These are phyloP conservation scores for Zygosaccharomyces kombuchaensis DNA, from an alignment of 805 yeast species.

Conservation along the genomic window DNA sequence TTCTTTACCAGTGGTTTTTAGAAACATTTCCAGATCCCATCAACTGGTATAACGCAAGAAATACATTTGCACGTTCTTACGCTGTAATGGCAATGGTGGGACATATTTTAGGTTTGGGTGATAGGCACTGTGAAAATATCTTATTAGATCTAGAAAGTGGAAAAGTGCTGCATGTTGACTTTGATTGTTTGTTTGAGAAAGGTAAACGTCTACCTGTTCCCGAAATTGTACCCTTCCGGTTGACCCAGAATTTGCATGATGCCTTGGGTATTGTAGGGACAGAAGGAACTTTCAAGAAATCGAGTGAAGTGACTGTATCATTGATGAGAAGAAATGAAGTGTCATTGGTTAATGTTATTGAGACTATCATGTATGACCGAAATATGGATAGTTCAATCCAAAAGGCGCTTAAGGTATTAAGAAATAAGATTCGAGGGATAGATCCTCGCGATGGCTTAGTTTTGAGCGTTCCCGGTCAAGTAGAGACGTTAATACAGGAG, in stretches of 20 bases:
- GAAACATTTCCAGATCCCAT: constrained; percentile 87
- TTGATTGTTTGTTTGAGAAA: constrained; percentile 93
- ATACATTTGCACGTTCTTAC: constrained; percentile 66
- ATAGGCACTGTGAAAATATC: constrained; percentile 91
- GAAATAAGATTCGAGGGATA: constrained; percentile 81
- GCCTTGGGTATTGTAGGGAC: constrained; percentile 85
- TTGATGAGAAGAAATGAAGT: constrained; percentile 76
- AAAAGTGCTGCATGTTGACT: constrained; percentile 85
- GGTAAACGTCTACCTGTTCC: constrained; percentile 71
- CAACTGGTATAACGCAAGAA: constrained; percentile 78
- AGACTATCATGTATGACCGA: constrained; percentile 80
- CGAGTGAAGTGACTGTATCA: constrained; percentile 78
- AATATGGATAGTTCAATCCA: constrained; percentile 54
- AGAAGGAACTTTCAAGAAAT: constrained; percentile 82
- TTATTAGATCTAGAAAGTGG: constrained; percentile 71
- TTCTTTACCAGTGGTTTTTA: constrained; percentile 80
- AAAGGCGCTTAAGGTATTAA: constrained; percentile 62
- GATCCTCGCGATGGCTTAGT: constrained; percentile 78
- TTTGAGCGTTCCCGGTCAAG: constrained; percentile 88
- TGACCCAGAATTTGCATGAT: constrained; percentile 83
- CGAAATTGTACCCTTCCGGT: constrained; percentile 89
- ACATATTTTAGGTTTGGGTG: constrained; percentile 89
- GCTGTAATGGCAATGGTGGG: constrained; percentile 99
- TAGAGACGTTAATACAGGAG: constrained; percentile 78
- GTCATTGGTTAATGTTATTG: constrained; percentile 81